Percentiles rank a stretch among this genome's conserved stretches.
phyloP scores from a whole-genome alignment of 2,329 filamentous ascomycete genomes.

The Fonsecaea pugnacius region DNA sequence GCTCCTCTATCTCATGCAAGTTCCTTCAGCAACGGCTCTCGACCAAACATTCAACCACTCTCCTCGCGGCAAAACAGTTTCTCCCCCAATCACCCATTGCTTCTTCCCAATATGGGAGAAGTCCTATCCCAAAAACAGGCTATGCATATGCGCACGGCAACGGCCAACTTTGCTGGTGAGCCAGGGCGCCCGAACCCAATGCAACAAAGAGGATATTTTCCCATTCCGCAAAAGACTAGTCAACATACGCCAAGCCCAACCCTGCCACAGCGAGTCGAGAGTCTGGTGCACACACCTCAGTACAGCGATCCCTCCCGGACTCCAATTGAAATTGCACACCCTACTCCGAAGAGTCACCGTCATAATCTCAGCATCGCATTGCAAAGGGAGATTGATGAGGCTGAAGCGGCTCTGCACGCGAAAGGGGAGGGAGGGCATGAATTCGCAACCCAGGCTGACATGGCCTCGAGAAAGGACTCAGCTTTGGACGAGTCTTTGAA shows the following conservation, averaged over 20 bases:
- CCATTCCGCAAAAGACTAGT: slow-evolving; percentile 51
- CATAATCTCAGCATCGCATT: slow-evolving; percentile 78
- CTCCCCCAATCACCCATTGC: slow-evolving; percentile 65
- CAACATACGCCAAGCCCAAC: slow-evolving; percentile 39
- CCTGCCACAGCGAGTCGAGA: slow-evolving; percentile 25
- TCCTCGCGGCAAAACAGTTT: slow-evolving; percentile 43
- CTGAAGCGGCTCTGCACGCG: slow-evolving; percentile 62
- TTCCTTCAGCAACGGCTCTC: slow-evolving; percentile 51
- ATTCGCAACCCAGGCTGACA: slow-evolving; percentile 34
- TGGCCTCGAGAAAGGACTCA: slow-evolving; percentile 38
- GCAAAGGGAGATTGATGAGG: slow-evolving; percentile 82
- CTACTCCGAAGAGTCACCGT: slow-evolving; percentile 64
- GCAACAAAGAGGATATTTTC: slow-evolving; percentile 21
- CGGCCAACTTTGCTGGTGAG: slow-evolving; percentile 12
- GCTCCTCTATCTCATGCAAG: slow-evolving; percentile 67
- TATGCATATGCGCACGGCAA: slow-evolving; percentile 19
- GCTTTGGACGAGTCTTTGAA: slow-evolving; percentile 43
- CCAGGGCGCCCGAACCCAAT: slow-evolving; percentile 12
- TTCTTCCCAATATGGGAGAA: slow-evolving; percentile 48
- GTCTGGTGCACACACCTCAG: slow-evolving; percentile 29
- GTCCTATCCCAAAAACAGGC: slow-evolving; percentile 57
- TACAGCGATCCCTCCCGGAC: slow-evolving; percentile 32
- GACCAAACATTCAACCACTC: slow-evolving; percentile 26
- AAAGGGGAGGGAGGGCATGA: slow-evolving; percentile 38
- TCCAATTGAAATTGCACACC: slow-evolving; percentile 61